phyloP scores from a whole-genome alignment of 2,329 filamentous ascomycete species.

The Aspergillus spinulosporus region DNA sequence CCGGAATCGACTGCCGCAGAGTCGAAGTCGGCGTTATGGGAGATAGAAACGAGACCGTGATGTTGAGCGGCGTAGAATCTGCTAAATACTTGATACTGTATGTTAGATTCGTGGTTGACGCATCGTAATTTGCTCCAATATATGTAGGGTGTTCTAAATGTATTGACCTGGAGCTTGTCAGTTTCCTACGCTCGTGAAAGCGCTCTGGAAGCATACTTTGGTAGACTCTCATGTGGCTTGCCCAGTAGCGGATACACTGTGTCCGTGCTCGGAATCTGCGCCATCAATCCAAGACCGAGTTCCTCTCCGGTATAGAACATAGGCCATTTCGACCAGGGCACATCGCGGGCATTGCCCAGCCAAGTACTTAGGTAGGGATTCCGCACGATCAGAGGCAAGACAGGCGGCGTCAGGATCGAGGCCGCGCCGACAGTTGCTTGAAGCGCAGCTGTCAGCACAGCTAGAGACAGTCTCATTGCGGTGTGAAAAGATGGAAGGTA shows the following conservation, averaged over 20 bases:
- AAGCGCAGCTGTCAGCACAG: slow-evolving; percentile 36
- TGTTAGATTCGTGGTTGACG: slow-evolving; percentile 68
- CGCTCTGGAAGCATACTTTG: slow-evolving; percentile 37
- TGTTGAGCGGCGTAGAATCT: slow-evolving; percentile 46
- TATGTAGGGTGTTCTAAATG: slow-evolving; percentile 61
- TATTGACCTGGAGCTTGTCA: slow-evolving; percentile 45
- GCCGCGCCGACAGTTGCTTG: slow-evolving; percentile 48
- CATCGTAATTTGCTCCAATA: slow-evolving; percentile 64
- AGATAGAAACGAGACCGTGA: slow-evolving; percentile 67
- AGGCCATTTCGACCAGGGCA: slow-evolving; percentile 81
- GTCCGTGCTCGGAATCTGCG: slow-evolving; percentile 60
- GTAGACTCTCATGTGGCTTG: slow-evolving; percentile 64
- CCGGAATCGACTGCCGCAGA: slow-evolving; percentile 77
- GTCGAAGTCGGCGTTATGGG: slow-evolving; percentile 81
- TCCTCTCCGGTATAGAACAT: slow-evolving; percentile 78
- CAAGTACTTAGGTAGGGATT: slow-evolving; percentile 78
- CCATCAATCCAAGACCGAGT: slow-evolving; percentile 65
- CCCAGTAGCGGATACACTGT: slow-evolving; percentile 66
- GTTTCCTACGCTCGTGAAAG: not conserved
- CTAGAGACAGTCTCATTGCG: slow-evolving; percentile 35
- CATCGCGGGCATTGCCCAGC: slow-evolving; percentile 69
- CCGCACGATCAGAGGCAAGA: slow-evolving; percentile 71
- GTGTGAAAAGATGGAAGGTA: not conserved
- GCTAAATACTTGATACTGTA: slow-evolving; percentile 57
- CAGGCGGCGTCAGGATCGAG: slow-evolving; percentile 60